Base-by-base conservation (phyloP, 768 basidiomycete species). In the Mycena vitilis region DNA sequence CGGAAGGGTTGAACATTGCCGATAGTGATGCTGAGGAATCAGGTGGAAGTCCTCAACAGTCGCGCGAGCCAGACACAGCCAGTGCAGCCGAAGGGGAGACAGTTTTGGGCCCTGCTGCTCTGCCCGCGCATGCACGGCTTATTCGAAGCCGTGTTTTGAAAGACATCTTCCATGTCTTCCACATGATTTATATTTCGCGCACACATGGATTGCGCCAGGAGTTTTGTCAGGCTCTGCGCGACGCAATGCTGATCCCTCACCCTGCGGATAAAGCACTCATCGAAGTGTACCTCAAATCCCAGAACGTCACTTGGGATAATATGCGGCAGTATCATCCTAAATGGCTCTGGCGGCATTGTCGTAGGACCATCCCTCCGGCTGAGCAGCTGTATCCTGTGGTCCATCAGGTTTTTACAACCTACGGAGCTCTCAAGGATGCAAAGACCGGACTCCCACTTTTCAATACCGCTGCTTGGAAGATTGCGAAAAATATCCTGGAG, bases 371-470 rank as follows among this genome's bases (percentile, higher is more conserved):
- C 34, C 80, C 81, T 12, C 78, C 80, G 5, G 72, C 81, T 0
- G 68, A 81, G 23, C 59, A 69, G 9, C 75, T 82, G 12, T 73
- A 77, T 49, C 69, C 65, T 8, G 57, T 72, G 13, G 77, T 82
- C 34, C 11, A 56, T 0, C 40, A 71, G 0, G 75, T 82, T 4
- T 80, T 82, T 52, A 22, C 54, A 1, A 76, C 68, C 22, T 82
- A 74, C 73, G 81, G 80, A 0, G 77, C 81, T 9, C 60, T 83
- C 9, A 75, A 77, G 51, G 81, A 83, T 73, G 59, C 77, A 0
- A 70, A 60, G 12, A 75, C 80, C 0, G 67, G 72, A 0, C 48
- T 64, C 0, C 77, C 79, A 16, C 70, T 83, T 0, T 83, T 82
- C 68, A 78, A 73, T 52, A 23, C 63, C 0, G 53, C 68, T 12